Percentiles rank a stretch among this genome's conserved stretches.
Evolutionary conservation across 768 basidiomycete species (phyloP).

Genomic region (Leucosporidium scottii): DNA sequence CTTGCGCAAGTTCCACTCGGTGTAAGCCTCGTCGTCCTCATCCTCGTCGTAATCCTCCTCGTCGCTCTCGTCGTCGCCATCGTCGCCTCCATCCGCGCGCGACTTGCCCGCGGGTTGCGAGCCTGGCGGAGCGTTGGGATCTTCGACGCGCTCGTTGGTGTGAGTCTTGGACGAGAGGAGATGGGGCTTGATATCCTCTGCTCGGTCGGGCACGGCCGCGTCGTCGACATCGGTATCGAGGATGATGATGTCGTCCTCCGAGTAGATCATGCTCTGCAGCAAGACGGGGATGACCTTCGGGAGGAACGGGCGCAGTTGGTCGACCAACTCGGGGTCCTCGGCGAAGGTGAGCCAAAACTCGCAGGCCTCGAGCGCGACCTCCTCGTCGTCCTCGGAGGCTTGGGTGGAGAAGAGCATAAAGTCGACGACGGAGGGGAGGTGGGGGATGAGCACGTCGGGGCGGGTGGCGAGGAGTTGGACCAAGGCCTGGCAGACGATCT

Average conservation of each 20-base stretch:
- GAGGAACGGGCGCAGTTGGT: slow-evolving; percentile 75
- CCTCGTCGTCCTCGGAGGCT: slow-evolving; percentile 65
- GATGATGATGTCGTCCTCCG: slow-evolving; percentile 91
- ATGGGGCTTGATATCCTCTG: slow-evolving; percentile 90
- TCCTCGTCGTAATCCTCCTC: slow-evolving; percentile 81
- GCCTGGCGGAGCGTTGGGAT: slow-evolving; percentile 37
- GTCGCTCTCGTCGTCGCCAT: slow-evolving; percentile 81
- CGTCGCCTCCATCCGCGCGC: slow-evolving; percentile 49
- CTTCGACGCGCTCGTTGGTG: slow-evolving; percentile 63
- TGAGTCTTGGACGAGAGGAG: slow-evolving; percentile 75
- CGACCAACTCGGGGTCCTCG: slow-evolving; percentile 80
- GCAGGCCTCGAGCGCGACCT: slow-evolving; percentile 90
- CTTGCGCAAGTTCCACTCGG: slow-evolving; percentile 98
- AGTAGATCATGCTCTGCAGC: slow-evolving; percentile 95
- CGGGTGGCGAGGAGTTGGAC: slow-evolving; percentile 85
- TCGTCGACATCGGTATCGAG: slow-evolving; percentile 75
- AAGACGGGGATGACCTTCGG: slow-evolving; percentile 88
- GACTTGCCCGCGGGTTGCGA: slow-evolving; percentile 12
- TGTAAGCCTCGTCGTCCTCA: slow-evolving; percentile 92
- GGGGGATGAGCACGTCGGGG: slow-evolving; percentile 93
- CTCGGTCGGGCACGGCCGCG: slow-evolving; percentile 83
- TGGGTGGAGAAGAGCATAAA: slow-evolving; percentile 99
- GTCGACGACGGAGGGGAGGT: slow-evolving; percentile 89
- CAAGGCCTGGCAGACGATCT: slow-evolving; percentile 91
- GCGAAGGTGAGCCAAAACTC: slow-evolving; percentile 99